Percentiles rank a stretch among this genome's conserved stretches.
Conservation (phyloP, 345 rosid species). For the Populus deltoides region DNA sequence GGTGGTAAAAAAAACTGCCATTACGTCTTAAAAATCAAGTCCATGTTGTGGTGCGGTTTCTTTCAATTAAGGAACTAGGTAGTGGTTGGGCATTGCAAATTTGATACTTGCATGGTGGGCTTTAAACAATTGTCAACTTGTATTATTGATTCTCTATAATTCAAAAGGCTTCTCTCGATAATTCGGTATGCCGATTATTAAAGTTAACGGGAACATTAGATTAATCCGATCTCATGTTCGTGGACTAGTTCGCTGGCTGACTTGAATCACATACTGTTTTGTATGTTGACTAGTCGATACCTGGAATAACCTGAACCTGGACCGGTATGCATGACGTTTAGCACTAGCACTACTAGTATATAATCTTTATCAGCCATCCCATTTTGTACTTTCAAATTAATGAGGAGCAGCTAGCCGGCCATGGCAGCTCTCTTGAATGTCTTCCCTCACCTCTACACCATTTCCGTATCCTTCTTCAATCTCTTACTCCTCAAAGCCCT, state of each 20-base stretch:
- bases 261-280: background rate
- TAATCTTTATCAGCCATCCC: background rate
- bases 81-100: background rate
- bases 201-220: background rate
- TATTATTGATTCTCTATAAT: background rate
- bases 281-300: background rate
- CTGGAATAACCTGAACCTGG: background rate
- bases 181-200: background rate
- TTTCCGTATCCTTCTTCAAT: conserved; percentile 31
- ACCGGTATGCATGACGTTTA: background rate
- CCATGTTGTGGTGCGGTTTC: too few species aligned
- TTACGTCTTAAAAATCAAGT: too few species aligned
- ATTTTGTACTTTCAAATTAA: background rate
- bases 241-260: background rate
- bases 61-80: background rate
- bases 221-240: too few species aligned
- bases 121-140: background rate
- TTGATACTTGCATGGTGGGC: background rate
- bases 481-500: conserved; percentile 29
- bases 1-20: too few species aligned
- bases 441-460: conserved; percentile 27
- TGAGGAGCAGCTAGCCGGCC: background rate
- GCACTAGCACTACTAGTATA: background rate
- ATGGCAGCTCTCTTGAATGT: conserved; percentile 35
- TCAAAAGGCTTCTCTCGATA: background rate